A percentile compares a stretch with the other conserved stretches of the same genome.
Conservation (phyloP, 768 basidiomycete species). For the Pulveroboletus ravenelii region DNA sequence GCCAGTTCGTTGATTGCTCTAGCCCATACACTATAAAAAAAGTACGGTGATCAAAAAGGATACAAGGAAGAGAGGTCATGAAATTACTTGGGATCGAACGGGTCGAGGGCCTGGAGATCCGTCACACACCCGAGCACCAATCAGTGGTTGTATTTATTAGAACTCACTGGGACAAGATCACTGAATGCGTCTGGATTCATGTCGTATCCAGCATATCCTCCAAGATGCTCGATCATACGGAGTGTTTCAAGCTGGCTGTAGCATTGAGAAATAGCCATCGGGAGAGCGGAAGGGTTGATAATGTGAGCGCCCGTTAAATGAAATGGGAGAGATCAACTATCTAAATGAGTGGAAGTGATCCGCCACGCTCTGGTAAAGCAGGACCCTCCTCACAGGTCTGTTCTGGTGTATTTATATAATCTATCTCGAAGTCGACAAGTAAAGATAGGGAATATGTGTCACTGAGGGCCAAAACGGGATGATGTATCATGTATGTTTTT, state of each 20-base stretch:
- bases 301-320: neutral
- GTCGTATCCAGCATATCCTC: neutral
- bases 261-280: neutral
- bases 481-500: too few species aligned
- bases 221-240: slow-evolving; percentile 1
- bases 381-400: too few species aligned
- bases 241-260: neutral
- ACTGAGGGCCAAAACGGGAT: too few species aligned
- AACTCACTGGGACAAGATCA: neutral
- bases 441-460: too few species aligned
- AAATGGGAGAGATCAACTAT: neutral
- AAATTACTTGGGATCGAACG: neutral
- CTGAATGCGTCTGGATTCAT: neutral
- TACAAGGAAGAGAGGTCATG: neutral
- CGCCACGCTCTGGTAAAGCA: too few species aligned
- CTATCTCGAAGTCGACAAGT: too few species aligned
- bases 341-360: too few species aligned
- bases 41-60: neutral
- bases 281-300: neutral
- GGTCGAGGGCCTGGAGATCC: neutral
- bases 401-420: too few species aligned
- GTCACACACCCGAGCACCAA: neutral
- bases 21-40: neutral
- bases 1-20: neutral
- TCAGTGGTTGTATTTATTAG: neutral